A percentile compares a stretch with the other conserved stretches of the same genome.
These are phyloP conservation scores for Solanum aculeatissimum DNA, from an alignment of 305 asterid genomes.

Conservation along the genomic window DNA sequence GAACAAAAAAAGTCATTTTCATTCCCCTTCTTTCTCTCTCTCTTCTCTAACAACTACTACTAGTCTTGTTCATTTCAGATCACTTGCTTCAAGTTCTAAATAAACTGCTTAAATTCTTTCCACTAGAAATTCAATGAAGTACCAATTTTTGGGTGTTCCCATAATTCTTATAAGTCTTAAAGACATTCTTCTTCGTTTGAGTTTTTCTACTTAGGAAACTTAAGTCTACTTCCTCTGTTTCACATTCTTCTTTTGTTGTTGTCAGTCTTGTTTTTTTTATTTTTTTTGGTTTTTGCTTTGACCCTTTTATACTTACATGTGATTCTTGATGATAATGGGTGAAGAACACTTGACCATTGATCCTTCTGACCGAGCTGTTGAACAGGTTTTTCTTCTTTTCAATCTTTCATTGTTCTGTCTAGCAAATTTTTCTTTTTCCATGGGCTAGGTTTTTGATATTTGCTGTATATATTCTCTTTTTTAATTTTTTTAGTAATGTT, in stretches of 20 bases:
- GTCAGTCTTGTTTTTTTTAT: background rate
- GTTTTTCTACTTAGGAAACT: background rate
- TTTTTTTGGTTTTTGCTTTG: background rate
- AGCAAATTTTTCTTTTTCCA: background rate
- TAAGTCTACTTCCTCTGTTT: background rate
- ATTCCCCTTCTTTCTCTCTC: background rate
- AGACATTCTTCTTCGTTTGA: background rate
- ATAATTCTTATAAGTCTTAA: background rate
- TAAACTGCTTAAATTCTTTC: background rate
- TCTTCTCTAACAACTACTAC: background rate
- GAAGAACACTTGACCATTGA: constrained; percentile 22
- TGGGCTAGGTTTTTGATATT: background rate
- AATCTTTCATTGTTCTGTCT: background rate
- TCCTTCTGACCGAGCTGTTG: constrained; percentile 32
- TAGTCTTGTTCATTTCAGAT: background rate
- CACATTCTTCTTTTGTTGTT: background rate
- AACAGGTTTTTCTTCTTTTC: constrained; percentile 16
- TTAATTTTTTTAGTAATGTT: background rate
- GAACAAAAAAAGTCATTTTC: background rate
- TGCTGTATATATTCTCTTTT: background rate
- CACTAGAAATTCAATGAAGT: background rate
- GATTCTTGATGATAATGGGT: constrained; percentile 27
- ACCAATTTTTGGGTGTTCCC: background rate
- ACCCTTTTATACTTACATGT: background rate
- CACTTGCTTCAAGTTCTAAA: background rate